Base-by-base conservation (phyloP, 2,329 filamentous ascomycete genomes). In the Aquanectria penicillioides region DNA sequence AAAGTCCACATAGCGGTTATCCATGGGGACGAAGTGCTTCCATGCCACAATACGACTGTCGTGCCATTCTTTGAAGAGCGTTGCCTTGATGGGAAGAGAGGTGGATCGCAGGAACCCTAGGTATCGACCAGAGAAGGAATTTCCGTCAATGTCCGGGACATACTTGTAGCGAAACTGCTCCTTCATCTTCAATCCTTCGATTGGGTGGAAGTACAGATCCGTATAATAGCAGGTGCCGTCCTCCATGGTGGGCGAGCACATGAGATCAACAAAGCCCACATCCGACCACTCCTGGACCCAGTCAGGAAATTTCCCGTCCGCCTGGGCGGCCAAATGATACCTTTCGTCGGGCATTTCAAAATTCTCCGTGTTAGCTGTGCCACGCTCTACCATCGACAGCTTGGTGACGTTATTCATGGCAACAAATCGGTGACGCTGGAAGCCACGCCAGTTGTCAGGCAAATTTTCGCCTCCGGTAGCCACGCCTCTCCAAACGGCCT, bases 21-120 rank as follows among this genome's bases (percentile, higher is more conserved):
- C 89, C 83, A 94, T 88, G 13, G 92, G 92, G 2, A 93, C 88
- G 67, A 92, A 94, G 74, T 95, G 92, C 68, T 87, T 86, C 91
- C 92, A 95, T 0, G 90, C 83, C 2, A 92, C 79, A 2, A 94
- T 79, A 3, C 91, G 82, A 38, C 83, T 84, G 71, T 94, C 91
- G 69, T 94, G 91, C 92, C 91, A 95, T 73, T 95, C 92, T 17
- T 85, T 83, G 76, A 89, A 95, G 18, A 94, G 79, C 0, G 91
- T 93, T 6, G 89, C 86, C 77, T 94, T 95, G 76, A 95, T 86
- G 0, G 89, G 89, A 8, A 94, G 74, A 13, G 85, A 88, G 2
- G 86, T 90, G 25, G 86, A 90, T 28, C 84, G 81, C 20, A 94
- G 77, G 72, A 94, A 93, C 0, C 84, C 86, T 5, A 88, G 81